These are phyloP conservation scores for Lunularia cruciata DNA, from an alignment of 225 moss, liverwort and hornwort genomes.

Conservation along the genomic window DNA sequence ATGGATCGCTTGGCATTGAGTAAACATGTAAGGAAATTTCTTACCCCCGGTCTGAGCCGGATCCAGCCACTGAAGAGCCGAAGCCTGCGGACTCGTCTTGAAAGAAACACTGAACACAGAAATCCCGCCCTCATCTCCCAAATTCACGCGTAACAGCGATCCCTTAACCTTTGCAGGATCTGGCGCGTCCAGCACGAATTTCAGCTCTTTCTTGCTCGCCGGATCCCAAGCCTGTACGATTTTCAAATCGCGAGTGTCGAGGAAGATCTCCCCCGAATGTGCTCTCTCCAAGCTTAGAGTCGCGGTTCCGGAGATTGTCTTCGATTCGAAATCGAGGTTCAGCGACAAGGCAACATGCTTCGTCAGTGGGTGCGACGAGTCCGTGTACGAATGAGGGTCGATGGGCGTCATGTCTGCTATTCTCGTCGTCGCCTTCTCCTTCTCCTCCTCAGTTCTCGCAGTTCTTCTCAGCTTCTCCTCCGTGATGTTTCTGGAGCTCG, in stretches of 20 bases:
- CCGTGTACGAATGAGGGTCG: conserved; percentile 58
- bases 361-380: conserved; percentile 50
- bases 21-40: conserved; percentile 52
- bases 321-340: conserved; percentile 37
- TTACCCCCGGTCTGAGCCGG: conserved; percentile 51
- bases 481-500: background rate
- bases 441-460: background rate
- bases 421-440: no score
- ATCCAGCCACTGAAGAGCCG: conserved; percentile 59
- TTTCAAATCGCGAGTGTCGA: conserved; percentile 49
- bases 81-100: conserved; percentile 43
- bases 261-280: conserved; percentile 44
- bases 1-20: conserved; percentile 58
- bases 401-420: conserved; percentile 45
- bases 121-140: conserved; percentile 32
- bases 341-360: conserved; percentile 43
- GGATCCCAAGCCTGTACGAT: conserved; percentile 33
- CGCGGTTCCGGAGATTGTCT: conserved; percentile 42
- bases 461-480: background rate
- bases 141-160: conserved; percentile 34
- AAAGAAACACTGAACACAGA: conserved; percentile 31
- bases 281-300: conserved; percentile 36
- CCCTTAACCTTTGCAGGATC: conserved; percentile 39
- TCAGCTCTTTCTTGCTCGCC: conserved; percentile 16
- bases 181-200: conserved; percentile 32